Conservation (phyloP, 1,284 basidiomycete species). For the Xerocomus nothofagi region DNA sequence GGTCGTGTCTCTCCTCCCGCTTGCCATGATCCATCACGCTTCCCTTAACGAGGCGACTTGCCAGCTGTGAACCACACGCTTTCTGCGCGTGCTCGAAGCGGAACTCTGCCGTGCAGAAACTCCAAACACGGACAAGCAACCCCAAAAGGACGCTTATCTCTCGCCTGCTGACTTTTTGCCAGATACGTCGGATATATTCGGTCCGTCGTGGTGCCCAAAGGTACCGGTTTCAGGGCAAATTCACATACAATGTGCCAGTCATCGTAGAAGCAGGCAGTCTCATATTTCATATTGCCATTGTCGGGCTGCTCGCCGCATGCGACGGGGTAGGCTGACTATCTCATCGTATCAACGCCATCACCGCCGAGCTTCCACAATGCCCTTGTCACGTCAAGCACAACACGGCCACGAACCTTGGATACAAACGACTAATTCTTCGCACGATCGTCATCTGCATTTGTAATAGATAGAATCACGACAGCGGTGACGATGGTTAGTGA, state of each 20-base stretch:
- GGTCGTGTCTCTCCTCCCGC: slow-evolving; percentile 5
- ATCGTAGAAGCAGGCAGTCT: background rate
- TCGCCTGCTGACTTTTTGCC: background rate
- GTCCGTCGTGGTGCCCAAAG: background rate
- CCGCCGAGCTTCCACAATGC: background rate
- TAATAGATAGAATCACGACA: too few species aligned
- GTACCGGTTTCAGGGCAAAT: background rate
- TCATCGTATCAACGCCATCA: background rate
- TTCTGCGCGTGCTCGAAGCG: background rate
- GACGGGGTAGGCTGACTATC: background rate
- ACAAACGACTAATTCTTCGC: background rate
- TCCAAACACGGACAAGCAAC: background rate
- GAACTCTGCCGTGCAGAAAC: background rate
- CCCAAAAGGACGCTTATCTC: background rate
- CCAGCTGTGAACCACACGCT: background rate
- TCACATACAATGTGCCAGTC: too few species aligned
- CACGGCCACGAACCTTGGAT: background rate
- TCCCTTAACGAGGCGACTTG: too few species aligned
- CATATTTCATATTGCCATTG: background rate
- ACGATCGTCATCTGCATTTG: too few species aligned
- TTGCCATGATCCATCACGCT: too few species aligned
- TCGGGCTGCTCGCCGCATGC: background rate
- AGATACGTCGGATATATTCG: too few species aligned
- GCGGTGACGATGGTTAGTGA: too few species aligned
- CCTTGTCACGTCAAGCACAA: background rate